Evolutionary conservation across 2,329 filamentous ascomycete genomes (phyloP), one percentile per base, ranked within the genome.

Genomic region (Trichoderma arundinaceum): DNA sequence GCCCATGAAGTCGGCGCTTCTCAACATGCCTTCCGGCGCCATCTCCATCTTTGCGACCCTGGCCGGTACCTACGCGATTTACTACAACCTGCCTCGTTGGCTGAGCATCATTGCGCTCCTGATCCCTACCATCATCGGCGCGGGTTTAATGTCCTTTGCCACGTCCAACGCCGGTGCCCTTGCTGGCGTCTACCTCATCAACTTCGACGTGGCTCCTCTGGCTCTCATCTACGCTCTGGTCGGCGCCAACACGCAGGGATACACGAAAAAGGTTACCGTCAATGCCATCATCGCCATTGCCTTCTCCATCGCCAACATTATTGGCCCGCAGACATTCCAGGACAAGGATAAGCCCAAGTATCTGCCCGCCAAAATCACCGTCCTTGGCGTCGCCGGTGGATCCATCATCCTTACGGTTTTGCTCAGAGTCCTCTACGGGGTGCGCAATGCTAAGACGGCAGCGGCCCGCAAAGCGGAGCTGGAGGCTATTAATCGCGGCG

Each of bases 151-250:
- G 72, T 72, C 72, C 8, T 73, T 74, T 71, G 67, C 66, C 15
- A 58, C 64, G 6, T 68, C 67, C 39, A 65, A 68, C 52, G 70
- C 68, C 3, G 83, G 82, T 1, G 69, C 70, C 15, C 70, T 72
- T n/a, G 70, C 68, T 4, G 72, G 72, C 32, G 72, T 73, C 49
- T 73, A 73, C 64, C 67, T 74, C 35, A 69, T 73, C 59, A 78
- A 83, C 0, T 75, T 81, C 2, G 85, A 79, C 67, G 83, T 86
- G 5, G 79, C 81, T 3, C 82, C 82, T 13, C 74, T 87, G n/a
- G 83, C 85, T 0, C 75, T 86, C 6, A 80, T 83, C 1, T 77
- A 86, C 33, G 83, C 83, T 64, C 77, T 84, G 69, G 81, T 82
- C 3, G 79, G 81, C 3, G 77, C 79, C 38, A 84, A 84, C 52